Evolutionary conservation across 202 grass and related monocot genomes (phyloP).

Genomic region (Digitaria exilis): DNA sequence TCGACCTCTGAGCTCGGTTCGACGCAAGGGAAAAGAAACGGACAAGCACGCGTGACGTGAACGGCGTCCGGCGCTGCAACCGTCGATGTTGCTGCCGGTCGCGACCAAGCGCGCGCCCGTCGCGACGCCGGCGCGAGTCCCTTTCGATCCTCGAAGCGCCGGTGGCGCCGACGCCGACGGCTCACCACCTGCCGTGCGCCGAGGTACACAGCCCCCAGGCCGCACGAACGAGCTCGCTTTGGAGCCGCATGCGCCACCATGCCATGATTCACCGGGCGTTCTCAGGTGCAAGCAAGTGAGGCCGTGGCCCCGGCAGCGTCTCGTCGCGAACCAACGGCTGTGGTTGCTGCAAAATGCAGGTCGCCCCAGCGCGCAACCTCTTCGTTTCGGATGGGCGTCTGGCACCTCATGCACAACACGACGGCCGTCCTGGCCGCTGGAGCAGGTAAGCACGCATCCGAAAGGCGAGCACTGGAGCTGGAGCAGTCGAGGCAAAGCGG

Average conservation of each 20-base stretch:
- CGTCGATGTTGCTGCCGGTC: too few relatives aligned
- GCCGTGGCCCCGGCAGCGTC: neutral
- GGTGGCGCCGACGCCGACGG: neutral
- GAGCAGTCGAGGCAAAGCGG: neutral
- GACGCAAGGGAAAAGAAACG: too few relatives aligned
- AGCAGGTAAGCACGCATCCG: neutral
- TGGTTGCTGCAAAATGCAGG: neutral
- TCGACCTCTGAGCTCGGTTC: too few relatives aligned
- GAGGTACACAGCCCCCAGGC: too few relatives aligned
- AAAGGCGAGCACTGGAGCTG: neutral
- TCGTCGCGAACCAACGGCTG: neutral
- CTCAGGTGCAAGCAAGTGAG: neutral
- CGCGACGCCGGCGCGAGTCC: neutral
- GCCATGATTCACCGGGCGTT: neutral
- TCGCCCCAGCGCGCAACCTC: neutral
- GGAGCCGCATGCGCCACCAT: neutral
- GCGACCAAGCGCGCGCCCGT: neutral
- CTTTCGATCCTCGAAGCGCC: neutral
- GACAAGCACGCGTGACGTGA: too few relatives aligned
- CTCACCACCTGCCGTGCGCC: neutral
- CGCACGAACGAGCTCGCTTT: neutral
- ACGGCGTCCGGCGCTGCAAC: too few relatives aligned
- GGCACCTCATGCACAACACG: neutral
- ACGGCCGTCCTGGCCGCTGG: neutral
- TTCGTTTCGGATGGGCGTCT: too few relatives aligned